Percentiles rank a stretch among this genome's conserved stretches.
phyloP scores from a whole-genome alignment of 305 asterid species.

The Fraxinus angustifolia region DNA sequence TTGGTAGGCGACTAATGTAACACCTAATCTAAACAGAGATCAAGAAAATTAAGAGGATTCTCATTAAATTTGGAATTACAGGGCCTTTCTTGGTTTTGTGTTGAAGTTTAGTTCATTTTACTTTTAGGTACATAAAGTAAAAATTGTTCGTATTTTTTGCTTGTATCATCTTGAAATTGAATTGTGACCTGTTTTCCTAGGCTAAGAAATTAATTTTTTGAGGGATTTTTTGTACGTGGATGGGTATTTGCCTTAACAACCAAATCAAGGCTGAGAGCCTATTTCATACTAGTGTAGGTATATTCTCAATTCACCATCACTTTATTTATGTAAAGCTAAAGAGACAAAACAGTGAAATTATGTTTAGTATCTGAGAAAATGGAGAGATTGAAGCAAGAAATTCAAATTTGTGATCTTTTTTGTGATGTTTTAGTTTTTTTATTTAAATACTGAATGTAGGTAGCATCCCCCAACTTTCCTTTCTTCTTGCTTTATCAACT shows the following conservation, averaged over 20 bases:
- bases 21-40: background rate
- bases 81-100: background rate
- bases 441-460: conserved; percentile 58
- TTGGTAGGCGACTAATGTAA: background rate
- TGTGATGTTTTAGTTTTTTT: background rate
- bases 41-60: conserved; percentile 1
- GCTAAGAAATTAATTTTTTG: conserved; percentile 2
- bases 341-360: background rate
- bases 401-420: background rate
- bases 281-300: conserved; percentile 5
- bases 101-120: background rate
- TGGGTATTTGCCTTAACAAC: conserved; percentile 37
- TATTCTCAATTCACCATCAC: background rate
- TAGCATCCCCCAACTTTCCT: conserved; percentile 73
- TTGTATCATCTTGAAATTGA: background rate
- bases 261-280: conserved; percentile 30
- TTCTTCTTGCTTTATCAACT: conserved; percentile 82
- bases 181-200: background rate
- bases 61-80: conserved; percentile 19
- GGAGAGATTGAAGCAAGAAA: background rate
- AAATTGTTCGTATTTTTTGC: background rate
- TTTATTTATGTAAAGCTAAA: background rate
- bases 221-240: background rate
- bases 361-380: background rate
- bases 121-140: background rate